Evolutionary conservation across 1,284 basidiomycete genomes (phyloP), one percentile per base, ranked within the genome.

Genomic region (Wallemia hederae): DNA sequence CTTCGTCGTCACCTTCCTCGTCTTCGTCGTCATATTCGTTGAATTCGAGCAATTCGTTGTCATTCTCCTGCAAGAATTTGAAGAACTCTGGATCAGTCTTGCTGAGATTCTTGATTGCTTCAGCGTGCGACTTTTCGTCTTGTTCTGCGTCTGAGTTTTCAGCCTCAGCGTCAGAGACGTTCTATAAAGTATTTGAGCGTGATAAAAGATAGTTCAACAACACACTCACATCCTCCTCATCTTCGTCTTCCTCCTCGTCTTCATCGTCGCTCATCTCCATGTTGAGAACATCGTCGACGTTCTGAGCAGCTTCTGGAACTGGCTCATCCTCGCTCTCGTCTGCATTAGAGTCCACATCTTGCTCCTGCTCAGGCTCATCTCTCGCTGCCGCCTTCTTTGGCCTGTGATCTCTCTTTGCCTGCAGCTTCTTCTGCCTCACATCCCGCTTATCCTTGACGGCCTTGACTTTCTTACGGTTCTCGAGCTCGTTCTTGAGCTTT

Each of bases 31-130:
- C 63, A 28, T 63, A 62, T 25, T 61, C 62, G 27, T 65, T 65
- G 69, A 98, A 98, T 1, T 86, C 75, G 3, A 98, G 76, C 28
- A 98, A 74, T 60, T 90, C 88, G 61, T 77, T 74, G 72, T 98
- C 92, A 69, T 98, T 92, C 72, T 97, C 88, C 73, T 94, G 83
- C 5, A 98, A 76, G 69, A 94, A 98, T 71, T 94, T 90, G 81
- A 81, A 98, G 74, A 98, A 98, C 67, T 96, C 92, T 22, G 92
- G 92, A 70, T 98, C 94, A 70, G 87, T 92, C 71, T 92, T 84
- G 15, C 85, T 85, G 39, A 98, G 77, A 67, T 86, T 83, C 59
- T 85, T 82, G n/a, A 98, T 78, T 61, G 96, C 83, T 58, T 80
- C 70, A 58, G 85, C 72, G 72, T 92, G 89, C 7, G 74, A 26